Percentiles rank a stretch among this genome's conserved stretches.
Conservation (phyloP, 768 basidiomycete species). For the Botryobasidium botryosum region DNA sequence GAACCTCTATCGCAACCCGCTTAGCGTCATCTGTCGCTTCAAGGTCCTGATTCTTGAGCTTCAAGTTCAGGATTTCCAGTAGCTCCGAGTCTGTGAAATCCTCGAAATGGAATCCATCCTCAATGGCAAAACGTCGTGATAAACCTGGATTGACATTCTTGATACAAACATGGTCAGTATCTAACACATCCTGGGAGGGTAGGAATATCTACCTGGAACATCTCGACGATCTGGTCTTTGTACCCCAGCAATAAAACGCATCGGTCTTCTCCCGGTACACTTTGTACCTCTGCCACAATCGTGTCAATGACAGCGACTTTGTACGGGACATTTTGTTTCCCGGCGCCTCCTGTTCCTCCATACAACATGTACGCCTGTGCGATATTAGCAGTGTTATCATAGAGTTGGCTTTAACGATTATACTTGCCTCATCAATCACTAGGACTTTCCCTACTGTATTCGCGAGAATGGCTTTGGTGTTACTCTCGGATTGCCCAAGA, state of each 20-base stretch:
- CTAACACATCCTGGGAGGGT: too few relatives aligned
- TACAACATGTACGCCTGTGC: conserved; percentile 61
- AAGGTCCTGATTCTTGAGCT: conserved; percentile 41
- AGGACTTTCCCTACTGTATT: conserved; percentile 46
- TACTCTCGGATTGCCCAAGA: conserved; percentile 42
- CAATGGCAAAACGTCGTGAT: conserved; percentile 47
- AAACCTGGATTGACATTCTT: conserved; percentile 59
- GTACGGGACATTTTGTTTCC: conserved; percentile 38
- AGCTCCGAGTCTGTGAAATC: conserved; percentile 43
- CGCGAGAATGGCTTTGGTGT: conserved; percentile 46
- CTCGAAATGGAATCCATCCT: conserved; percentile 50
- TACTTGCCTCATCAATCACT: conserved; percentile 47
- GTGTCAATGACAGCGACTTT: conserved; percentile 60
- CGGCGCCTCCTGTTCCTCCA: conserved; percentile 23
- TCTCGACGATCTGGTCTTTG: conserved; percentile 47
- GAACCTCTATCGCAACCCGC: conserved; percentile 33
- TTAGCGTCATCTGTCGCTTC: conserved; percentile 40
- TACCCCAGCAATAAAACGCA: conserved; percentile 52
- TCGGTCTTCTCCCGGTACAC: conserved; percentile 48
- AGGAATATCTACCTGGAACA: conserved; percentile 55
- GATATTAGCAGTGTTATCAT: too few relatives aligned
- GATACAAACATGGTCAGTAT: background rate
- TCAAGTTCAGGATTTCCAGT: conserved; percentile 33
- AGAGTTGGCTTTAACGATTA: background rate
- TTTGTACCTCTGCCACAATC: conserved; percentile 58